Percentiles rank a stretch among this genome's conserved stretches.
Conservation (phyloP, 352 stramenopile genomes). For the Thalassiosira mediterranea region DNA sequence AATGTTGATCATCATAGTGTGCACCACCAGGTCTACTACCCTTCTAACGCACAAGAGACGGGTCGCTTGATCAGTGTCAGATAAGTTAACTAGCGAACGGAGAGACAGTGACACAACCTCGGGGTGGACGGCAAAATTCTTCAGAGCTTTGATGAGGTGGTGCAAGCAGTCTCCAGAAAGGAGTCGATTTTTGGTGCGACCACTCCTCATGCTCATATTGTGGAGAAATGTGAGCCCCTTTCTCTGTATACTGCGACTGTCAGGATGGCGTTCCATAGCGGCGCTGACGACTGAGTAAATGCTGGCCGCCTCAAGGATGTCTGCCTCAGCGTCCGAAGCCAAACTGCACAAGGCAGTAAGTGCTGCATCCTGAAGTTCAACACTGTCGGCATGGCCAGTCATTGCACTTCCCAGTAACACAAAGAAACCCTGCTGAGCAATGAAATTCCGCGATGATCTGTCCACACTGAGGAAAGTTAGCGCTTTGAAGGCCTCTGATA, state of each 20-base stretch:
- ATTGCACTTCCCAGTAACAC: constrained; percentile 54
- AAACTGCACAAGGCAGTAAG: constrained; percentile 49
- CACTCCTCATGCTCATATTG: constrained; percentile 56
- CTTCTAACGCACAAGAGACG: constrained; percentile 19
- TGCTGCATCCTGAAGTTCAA: constrained; percentile 40
- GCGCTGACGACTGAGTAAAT: constrained; percentile 40
- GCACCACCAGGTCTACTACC: constrained; percentile 42
- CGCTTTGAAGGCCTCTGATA: constrained; percentile 44
- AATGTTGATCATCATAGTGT: constrained; percentile 60
- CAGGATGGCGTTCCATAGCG: constrained; percentile 31
- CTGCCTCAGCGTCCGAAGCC: constrained; percentile 49
- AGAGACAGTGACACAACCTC: constrained; percentile 42
- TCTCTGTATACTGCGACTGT: constrained; percentile 31
- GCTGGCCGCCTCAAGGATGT: constrained; percentile 34
- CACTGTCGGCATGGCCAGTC: constrained; percentile 20
- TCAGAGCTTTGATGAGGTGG: constrained; percentile 38
- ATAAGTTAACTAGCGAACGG: constrained; percentile 45
- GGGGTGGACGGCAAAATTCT: constrained; percentile 26
- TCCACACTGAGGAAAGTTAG: constrained; percentile 55
- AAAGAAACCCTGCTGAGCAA: constrained; percentile 51
- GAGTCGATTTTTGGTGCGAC: constrained; percentile 33
- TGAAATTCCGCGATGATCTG: constrained; percentile 47
- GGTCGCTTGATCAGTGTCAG: constrained; percentile 37
- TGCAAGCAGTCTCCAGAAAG: constrained; percentile 43
- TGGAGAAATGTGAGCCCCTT: constrained; percentile 54